Evolutionary conservation across 441 rosid genomes (phyloP), one percentile per base, ranked within the genome.

Genomic region (Gossypium laxum): DNA sequence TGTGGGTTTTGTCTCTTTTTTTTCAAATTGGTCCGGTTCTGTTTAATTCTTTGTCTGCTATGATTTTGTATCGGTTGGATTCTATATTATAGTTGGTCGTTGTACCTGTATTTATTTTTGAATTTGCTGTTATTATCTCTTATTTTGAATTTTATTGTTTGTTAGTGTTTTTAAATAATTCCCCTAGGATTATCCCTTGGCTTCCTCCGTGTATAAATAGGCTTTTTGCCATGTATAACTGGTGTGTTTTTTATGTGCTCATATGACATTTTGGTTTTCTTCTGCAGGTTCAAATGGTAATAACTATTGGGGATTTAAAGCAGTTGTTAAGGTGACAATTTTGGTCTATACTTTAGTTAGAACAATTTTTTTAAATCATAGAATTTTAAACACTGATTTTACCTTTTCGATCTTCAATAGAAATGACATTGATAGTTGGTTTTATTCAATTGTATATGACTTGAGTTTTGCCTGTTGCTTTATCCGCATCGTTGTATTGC

Each of bases 391-490:
- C 68, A 73, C 72, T 48, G 50, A 28, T 70, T 51, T 52, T 0
- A 22, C 41, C 45, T 74, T 45, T 73, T 67, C 57, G n/a, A 10
- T 19, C 74, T 66, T 15, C 26, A 54, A 58, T 61, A 68, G 61
- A 50, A 21, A 55, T 62, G 74, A 57, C 78, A 65, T 64, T n/a
- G 69, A 67, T 38, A 45, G 58, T 76, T 76, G 71, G 57, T 78
- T 78, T 78, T 58, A 75, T 73, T 76, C 70, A 63, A 74, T 63
- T 81, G 82, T 80, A 78, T 62, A 81, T 32, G 79, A 81, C 67
- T 74, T 56, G 3, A 21, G 28, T 60, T 70, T 50, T 66, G 62
- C 24, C 6, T 17, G 38, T 55, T 45, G 2, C 41, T 56, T 61
- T 58, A 34, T 67, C 24, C 11, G 66, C 43, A 2, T 59, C 72